These are phyloP conservation scores for Globisporangium echinulatum DNA, from an alignment of 352 stramenopile species.

Conservation along the genomic window DNA sequence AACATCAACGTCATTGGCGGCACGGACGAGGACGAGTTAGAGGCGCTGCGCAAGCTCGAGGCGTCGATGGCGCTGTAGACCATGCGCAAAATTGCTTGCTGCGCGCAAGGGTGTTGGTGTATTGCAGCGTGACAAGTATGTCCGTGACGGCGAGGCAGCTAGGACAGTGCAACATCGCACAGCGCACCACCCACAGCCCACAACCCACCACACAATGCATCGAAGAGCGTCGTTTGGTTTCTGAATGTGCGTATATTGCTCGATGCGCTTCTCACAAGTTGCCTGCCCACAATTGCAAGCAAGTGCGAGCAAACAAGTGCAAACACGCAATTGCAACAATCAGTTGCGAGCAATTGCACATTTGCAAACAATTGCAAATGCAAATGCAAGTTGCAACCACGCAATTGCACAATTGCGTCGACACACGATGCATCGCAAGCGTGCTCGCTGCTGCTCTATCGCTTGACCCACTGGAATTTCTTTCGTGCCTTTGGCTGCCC, in stretches of 20 bases:
- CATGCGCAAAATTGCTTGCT: not conserved
- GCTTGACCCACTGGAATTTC: constrained; percentile 97
- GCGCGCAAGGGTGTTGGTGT: no score
- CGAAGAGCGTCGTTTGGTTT: no score
- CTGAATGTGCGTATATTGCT: no score
- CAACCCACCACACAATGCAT: no score
- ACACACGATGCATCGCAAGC: not conserved
- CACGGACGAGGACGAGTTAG: constrained; percentile 78
- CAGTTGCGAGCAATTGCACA: not conserved
- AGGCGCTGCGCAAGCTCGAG: constrained; percentile 79
- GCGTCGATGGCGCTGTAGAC: constrained; percentile 78
- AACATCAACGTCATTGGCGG: constrained; percentile 71
- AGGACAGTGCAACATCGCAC: no score
- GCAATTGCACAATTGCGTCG: not conserved
- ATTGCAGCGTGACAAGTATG: no score
- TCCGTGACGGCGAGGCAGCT: no score
- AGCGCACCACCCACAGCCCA: no score
- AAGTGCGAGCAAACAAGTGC: not conserved
- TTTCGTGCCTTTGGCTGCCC: constrained; percentile 95
- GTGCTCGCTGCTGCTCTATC: constrained; percentile 62
- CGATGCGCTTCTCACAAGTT: no score
- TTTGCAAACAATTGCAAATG: not conserved
- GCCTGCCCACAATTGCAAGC: not conserved
- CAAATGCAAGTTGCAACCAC: not conserved
- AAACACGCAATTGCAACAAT: not conserved